phyloP scores from a whole-genome alignment of 2,329 filamentous ascomycete species.

The Claviceps spartinae region DNA sequence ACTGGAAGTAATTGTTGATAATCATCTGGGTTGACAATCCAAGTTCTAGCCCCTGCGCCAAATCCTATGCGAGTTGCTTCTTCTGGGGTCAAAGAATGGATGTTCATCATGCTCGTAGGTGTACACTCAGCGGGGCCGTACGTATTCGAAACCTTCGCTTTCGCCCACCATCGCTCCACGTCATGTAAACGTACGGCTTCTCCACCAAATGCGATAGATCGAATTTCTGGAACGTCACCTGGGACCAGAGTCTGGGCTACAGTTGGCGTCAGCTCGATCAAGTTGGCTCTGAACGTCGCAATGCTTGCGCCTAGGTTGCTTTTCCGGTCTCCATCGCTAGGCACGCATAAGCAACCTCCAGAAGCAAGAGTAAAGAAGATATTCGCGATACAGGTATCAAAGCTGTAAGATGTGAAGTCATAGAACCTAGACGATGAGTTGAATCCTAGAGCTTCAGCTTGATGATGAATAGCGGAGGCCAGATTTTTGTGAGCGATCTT shows the following conservation, averaged over 20 bases:
- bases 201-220: slow-evolving; percentile 5
- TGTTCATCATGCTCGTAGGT: slow-evolving; percentile 3
- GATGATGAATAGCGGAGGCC: slow-evolving; percentile 10
- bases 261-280: not conserved
- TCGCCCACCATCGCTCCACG: slow-evolving; percentile 2
- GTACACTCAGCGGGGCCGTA: slow-evolving; percentile 13
- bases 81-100: too few species aligned
- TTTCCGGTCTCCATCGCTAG: slow-evolving; percentile 2
- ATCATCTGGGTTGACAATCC: not conserved
- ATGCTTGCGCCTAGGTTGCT: not conserved
- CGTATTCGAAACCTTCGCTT: slow-evolving; percentile 7
- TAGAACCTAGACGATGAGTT: slow-evolving; percentile 19
- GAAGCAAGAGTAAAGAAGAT: slow-evolving; percentile 2
- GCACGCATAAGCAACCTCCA: slow-evolving; percentile 7
- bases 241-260: not conserved
- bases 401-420: slow-evolving; percentile 6
- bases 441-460: slow-evolving; percentile 14
- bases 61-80: not conserved
- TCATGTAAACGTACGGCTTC: slow-evolving; percentile 5
- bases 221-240: not conserved
- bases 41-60: not conserved
- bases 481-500: not conserved
- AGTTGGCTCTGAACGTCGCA: not conserved
- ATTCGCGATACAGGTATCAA: slow-evolving; percentile 4
- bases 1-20: not conserved